phyloP scores from a whole-genome alignment of 2,329 filamentous ascomycete genomes.

The Diaporthe destruens region DNA sequence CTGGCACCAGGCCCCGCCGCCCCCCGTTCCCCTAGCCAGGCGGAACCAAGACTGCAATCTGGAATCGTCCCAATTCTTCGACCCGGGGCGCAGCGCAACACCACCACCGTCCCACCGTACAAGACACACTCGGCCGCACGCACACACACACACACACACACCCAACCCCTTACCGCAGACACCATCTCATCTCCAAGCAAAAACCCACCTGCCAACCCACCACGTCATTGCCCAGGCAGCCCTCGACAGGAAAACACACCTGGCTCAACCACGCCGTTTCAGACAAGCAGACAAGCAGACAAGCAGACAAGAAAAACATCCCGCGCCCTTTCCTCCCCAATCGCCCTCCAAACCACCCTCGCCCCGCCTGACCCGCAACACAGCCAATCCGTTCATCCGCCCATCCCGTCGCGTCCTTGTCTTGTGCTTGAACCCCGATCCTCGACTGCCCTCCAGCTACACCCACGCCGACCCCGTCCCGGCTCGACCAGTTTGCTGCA shows the following conservation, averaged over 20 bases:
- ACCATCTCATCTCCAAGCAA: constrained; percentile 17
- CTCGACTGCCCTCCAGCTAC: constrained; percentile 6
- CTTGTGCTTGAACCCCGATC: background rate
- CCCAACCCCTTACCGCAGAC: constrained; percentile 18
- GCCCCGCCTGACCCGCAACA: constrained; percentile 14
- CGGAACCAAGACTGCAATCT: constrained; percentile 31
- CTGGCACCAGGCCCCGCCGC: constrained; percentile 28
- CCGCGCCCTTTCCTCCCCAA: background rate
- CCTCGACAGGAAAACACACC: background rate
- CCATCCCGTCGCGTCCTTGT: constrained; percentile 15
- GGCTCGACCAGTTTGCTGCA: background rate
- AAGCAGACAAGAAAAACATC: background rate
- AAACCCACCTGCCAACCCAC: constrained; percentile 27
- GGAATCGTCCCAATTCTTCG: constrained; percentile 26
- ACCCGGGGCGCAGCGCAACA: constrained; percentile 25
- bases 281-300: constrained; percentile 13
- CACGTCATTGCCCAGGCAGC: constrained; percentile 30
- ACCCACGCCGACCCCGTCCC: background rate
- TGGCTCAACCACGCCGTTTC: constrained; percentile 13
- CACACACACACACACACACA: background rate
- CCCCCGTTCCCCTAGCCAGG: constrained; percentile 14
- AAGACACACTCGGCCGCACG: background rate
- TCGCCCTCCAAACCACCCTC: background rate
- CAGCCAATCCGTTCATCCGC: constrained; percentile 12
- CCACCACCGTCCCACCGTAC: background rate